Conservation (phyloP, 495 filamentous ascomycete species). For the Penicillium pancosmium region DNA sequence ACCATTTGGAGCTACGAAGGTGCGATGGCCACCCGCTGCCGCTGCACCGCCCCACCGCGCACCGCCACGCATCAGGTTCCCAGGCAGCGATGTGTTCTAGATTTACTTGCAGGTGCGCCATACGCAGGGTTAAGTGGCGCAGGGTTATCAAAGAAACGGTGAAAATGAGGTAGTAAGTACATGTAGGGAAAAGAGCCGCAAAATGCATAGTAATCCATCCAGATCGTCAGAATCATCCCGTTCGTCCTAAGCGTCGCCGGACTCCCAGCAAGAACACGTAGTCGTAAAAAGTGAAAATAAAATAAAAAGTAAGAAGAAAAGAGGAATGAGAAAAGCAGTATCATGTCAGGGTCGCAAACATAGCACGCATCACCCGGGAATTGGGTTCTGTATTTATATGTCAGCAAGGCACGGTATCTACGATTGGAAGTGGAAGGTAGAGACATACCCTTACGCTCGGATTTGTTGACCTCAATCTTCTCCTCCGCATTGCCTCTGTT, state of each 20-base stretch:
- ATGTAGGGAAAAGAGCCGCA: constrained; percentile 4
- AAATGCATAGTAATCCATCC: constrained; percentile 9
- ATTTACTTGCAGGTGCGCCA: neutral
- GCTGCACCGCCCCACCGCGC: constrained; percentile 33
- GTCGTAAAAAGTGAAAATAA: neutral
- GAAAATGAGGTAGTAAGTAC: constrained; percentile 11
- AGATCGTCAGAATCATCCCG: constrained; percentile 16
- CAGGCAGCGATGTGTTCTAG: neutral
- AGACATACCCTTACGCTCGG: constrained; percentile 82
- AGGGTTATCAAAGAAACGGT: constrained; percentile 1
- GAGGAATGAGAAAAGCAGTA: neutral
- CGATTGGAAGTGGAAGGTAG: constrained; percentile 15
- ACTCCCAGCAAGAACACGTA: neutral
- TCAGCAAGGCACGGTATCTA: constrained; percentile 44
- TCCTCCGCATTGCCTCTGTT: constrained; percentile 54
- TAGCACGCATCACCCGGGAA: constrained; percentile 67
- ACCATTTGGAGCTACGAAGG: constrained; percentile 12
- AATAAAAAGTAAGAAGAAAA: neutral
- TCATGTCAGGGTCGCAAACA: constrained; percentile 77
- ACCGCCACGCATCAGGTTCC: constrained; percentile 32
- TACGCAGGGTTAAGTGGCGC: neutral
- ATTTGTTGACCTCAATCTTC: constrained; percentile 64
- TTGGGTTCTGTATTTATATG: constrained; percentile 55
- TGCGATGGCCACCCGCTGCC: constrained; percentile 22
- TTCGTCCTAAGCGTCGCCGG: constrained; percentile 8